Conservation (phyloP, 2,329 filamentous ascomycete species). For the Pyricularia sp. region DNA sequence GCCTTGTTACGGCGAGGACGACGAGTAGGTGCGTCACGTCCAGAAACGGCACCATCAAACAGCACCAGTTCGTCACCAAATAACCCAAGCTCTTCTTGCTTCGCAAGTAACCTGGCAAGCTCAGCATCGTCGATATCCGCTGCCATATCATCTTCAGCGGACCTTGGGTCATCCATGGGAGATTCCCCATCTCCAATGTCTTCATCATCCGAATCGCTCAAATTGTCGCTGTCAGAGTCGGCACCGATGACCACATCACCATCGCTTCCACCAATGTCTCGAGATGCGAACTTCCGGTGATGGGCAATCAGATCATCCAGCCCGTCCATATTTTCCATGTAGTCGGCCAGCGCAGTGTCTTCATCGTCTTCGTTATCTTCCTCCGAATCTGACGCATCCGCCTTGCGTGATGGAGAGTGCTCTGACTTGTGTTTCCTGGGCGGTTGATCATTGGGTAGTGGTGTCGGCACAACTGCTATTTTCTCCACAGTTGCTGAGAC, state of each 20-base stretch:
- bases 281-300: slow-evolving; percentile 18
- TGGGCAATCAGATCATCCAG: slow-evolving; percentile 13
- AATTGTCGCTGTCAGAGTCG: slow-evolving; percentile 4
- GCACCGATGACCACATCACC: slow-evolving; percentile 22
- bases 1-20: neutral
- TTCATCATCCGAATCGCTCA: slow-evolving; percentile 23
- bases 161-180: slow-evolving; percentile 9
- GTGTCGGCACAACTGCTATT: neutral
- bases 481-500: slow-evolving; percentile 4
- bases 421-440: neutral
- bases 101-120: slow-evolving; percentile 50
- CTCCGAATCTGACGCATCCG: neutral
- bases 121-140: slow-evolving; percentile 47
- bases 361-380: neutral
- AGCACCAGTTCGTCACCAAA: slow-evolving; percentile 48
- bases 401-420: neutral
- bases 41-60: slow-evolving; percentile 29
- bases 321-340: slow-evolving; percentile 57
- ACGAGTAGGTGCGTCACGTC: slow-evolving; percentile 20
- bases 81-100: slow-evolving; percentile 55
- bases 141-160: slow-evolving; percentile 30
- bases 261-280: slow-evolving; percentile 35
- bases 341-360: slow-evolving; percentile 56
- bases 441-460: neutral
- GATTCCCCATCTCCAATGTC: neutral